Conservation (phyloP, 2,329 filamentous ascomycete genomes). For the Penicillium sp. region DNA sequence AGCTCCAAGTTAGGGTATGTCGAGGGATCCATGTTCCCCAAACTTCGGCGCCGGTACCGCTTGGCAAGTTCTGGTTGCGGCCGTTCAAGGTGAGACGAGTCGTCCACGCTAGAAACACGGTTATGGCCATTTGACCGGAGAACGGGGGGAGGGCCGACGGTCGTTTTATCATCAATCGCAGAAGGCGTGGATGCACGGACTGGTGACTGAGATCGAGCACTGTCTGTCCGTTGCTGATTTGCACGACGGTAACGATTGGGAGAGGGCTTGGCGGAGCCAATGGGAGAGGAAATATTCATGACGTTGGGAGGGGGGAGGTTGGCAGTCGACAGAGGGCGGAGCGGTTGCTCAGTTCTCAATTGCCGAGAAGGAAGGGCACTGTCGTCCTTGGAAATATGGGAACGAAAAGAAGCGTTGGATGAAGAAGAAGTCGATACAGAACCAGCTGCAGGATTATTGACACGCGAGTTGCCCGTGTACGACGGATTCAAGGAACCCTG, state of each 20-base stretch:
- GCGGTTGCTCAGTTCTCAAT: slow-evolving; percentile 40
- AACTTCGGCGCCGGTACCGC: slow-evolving; percentile 78
- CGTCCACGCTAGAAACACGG: slow-evolving; percentile 68
- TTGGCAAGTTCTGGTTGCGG: slow-evolving; percentile 70
- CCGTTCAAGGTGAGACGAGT: slow-evolving; percentile 60
- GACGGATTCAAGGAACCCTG: slow-evolving; percentile 41
- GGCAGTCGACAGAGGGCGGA: slow-evolving; percentile 52
- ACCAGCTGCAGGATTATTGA: slow-evolving; percentile 54
- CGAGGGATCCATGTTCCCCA: slow-evolving; percentile 66
- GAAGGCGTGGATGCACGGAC: slow-evolving; percentile 13
- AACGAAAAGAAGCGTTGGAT: slow-evolving; percentile 53
- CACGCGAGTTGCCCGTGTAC: slow-evolving; percentile 39
- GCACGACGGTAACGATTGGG: slow-evolving; percentile 83
- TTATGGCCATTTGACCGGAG: slow-evolving; percentile 54
- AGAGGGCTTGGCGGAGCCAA: slow-evolving; percentile 64
- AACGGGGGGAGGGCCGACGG: slow-evolving; percentile 37
- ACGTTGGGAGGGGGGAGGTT: slow-evolving; percentile 58
- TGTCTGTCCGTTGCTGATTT: slow-evolving; percentile 61
- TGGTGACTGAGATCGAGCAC: slow-evolving; percentile 32
- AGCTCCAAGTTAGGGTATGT: slow-evolving; percentile 43
- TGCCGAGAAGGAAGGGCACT: slow-evolving; percentile 47
- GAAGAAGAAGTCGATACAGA: slow-evolving; percentile 59
- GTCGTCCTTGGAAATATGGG: slow-evolving; percentile 55
- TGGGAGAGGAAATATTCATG: slow-evolving; percentile 52
- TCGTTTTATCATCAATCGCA: slow-evolving; percentile 49